phyloP scores from a whole-genome alignment of 2,329 filamentous ascomycete genomes.

The Blastomyces percursus region DNA sequence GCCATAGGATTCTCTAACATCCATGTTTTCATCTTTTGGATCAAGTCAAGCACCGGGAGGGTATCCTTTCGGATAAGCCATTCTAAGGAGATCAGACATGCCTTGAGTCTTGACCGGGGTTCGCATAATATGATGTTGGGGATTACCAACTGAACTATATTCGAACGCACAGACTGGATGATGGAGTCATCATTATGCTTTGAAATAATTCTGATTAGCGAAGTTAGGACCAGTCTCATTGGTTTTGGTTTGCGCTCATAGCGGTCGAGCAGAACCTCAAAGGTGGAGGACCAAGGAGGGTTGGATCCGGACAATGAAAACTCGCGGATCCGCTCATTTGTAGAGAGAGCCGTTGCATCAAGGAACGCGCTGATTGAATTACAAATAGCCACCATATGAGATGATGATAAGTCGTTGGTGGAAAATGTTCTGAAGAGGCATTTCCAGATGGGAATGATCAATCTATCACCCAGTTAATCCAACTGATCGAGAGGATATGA shows the following conservation, averaged over 20 bases:
- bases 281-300: slow-evolving; percentile 31
- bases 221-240: slow-evolving; percentile 35
- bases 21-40: slow-evolving; percentile 24
- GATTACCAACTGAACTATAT: slow-evolving; percentile 21
- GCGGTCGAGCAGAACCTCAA: slow-evolving; percentile 30
- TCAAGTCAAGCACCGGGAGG: slow-evolving; percentile 23
- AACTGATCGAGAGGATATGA: neutral
- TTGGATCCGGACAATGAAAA: slow-evolving; percentile 25
- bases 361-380: slow-evolving; percentile 37
- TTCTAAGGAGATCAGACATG: slow-evolving; percentile 28
- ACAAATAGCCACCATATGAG: slow-evolving; percentile 33
- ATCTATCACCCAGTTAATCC: neutral
- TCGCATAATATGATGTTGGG: slow-evolving; percentile 31
- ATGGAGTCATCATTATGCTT: slow-evolving; percentile 19
- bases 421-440: slow-evolving; percentile 33
- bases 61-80: slow-evolving; percentile 30
- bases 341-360: slow-evolving; percentile 27
- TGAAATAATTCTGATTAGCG: slow-evolving; percentile 27
- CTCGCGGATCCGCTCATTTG: slow-evolving; percentile 21
- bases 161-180: slow-evolving; percentile 17
- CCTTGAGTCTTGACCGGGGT: slow-evolving; percentile 30
- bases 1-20: slow-evolving; percentile 21
- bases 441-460: slow-evolving; percentile 24
- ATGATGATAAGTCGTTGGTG: slow-evolving; percentile 26
- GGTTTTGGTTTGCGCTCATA: slow-evolving; percentile 37